A percentile compares a stretch with the other conserved stretches of the same genome.
Conservation (phyloP, 768 basidiomycete genomes). For the Fistulinella prunicolor region DNA sequence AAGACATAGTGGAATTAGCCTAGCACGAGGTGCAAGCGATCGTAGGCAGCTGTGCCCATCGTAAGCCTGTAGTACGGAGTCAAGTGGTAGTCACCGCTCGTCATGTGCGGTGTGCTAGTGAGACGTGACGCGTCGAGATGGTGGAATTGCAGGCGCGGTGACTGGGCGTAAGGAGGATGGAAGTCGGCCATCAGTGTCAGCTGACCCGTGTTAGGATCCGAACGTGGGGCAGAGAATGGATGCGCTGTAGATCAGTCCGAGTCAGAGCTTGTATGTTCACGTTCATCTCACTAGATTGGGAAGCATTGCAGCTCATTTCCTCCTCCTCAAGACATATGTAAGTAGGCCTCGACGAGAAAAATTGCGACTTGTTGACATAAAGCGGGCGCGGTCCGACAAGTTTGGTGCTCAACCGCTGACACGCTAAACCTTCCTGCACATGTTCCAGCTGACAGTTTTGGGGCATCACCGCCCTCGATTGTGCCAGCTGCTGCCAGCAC, state of each 20-base stretch:
- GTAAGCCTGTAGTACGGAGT: conserved; percentile 7
- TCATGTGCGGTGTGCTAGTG: too few species aligned
- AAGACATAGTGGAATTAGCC: conserved; percentile 25
- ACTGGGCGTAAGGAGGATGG: too few species aligned
- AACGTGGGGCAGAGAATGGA: conserved; percentile 2
- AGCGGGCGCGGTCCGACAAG: conserved; percentile 3
- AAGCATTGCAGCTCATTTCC: too few species aligned
- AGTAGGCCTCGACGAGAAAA: too few species aligned
- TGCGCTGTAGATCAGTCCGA: conserved; percentile 25
- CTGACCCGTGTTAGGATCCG: conserved; percentile 17
- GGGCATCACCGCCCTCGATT: conserved; percentile 11
- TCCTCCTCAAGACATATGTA: too few species aligned
- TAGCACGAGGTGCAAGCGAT: conserved; percentile 38
- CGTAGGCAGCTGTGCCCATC: conserved; percentile 9
- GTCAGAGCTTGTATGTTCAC: too few species aligned
- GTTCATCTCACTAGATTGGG: conserved; percentile 6
- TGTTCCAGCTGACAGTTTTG: conserved; percentile 32
- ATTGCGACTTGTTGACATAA: conserved; percentile 28
- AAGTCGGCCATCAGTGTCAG: conserved; percentile 12
- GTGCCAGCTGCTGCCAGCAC: too few species aligned
- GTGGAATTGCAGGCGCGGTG: too few species aligned
- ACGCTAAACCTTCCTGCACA: conserved; percentile 13
- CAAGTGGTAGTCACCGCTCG: conserved; percentile 2
- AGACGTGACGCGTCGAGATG: too few species aligned
- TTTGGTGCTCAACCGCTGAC: conserved; percentile 16